phyloP scores from a whole-genome alignment of 805 yeast species.

The Lipomyces spencermartinsiae region DNA sequence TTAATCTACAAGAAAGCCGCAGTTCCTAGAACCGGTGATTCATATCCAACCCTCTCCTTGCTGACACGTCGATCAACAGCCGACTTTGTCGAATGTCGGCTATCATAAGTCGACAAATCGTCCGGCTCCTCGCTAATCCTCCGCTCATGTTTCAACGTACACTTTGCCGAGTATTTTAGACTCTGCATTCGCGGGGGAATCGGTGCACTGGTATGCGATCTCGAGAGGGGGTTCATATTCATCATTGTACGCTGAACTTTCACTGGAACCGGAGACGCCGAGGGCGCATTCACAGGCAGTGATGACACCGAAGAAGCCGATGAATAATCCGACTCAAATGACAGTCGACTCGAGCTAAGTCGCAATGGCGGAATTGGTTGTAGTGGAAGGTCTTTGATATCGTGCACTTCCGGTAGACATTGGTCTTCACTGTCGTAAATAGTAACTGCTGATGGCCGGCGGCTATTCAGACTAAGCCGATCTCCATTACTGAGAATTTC shows the following conservation, averaged over 20 bases:
- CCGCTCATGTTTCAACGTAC: constrained; percentile 19
- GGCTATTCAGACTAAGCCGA: constrained; percentile 18
- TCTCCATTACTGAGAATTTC: constrained; percentile 1
- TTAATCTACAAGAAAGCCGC: constrained; percentile 13
- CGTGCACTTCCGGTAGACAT: background rate
- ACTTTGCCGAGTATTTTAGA: constrained; percentile 15
- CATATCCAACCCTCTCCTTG: constrained; percentile 17
- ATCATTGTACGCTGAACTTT: constrained; percentile 2
- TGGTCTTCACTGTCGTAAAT: background rate
- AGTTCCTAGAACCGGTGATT: constrained; percentile 24
- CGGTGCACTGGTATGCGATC: background rate
- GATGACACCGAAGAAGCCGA: constrained; percentile 13
- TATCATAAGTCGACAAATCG: background rate
- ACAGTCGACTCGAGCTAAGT: constrained; percentile 5
- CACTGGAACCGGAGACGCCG: constrained; percentile 8
- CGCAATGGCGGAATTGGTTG: constrained; percentile 17
- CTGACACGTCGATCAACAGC: background rate
- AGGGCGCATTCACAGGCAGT: background rate
- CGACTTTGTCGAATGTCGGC: constrained; percentile 7
- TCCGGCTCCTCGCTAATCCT: constrained; percentile 29
- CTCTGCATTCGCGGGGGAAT: constrained; percentile 21
- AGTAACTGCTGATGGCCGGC: constrained; percentile 27
- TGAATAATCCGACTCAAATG: constrained; percentile 17
- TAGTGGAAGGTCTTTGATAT: background rate
- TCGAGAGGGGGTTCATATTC: background rate